Conservation (phyloP, 495 filamentous ascomycete species). For the Copromyces sp. region DNA sequence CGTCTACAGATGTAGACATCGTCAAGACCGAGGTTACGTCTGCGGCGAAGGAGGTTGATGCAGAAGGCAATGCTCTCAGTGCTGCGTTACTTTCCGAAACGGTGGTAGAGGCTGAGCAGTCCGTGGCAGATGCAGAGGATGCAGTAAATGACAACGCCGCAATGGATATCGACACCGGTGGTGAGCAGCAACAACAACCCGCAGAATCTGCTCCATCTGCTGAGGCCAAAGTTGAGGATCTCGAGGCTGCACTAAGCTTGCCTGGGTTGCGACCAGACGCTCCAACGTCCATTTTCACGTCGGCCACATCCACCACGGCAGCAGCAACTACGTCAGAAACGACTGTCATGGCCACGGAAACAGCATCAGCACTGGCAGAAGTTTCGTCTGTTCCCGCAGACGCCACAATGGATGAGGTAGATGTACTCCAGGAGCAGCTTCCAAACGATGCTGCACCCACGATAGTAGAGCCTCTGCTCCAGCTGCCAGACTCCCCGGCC, state of each 20-base stretch:
- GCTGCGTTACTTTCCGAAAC: slow-evolving; percentile 2
- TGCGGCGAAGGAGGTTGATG: slow-evolving; percentile 3
- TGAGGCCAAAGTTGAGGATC: background rate
- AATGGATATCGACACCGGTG: slow-evolving; percentile 29
- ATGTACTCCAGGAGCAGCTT: background rate
- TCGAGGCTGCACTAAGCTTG: background rate
- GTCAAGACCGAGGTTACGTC: background rate
- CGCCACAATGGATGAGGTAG: background rate
- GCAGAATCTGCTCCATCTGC: background rate
- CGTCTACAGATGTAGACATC: background rate
- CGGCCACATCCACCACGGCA: background rate
- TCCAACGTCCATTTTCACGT: background rate
- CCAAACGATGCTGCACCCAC: background rate
- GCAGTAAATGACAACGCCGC: background rate
- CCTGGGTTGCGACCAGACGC: background rate
- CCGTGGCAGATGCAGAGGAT: background rate
- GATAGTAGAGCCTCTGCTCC: background rate
- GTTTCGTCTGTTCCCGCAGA: background rate
- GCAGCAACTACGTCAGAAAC: background rate
- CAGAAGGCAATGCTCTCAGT: background rate
- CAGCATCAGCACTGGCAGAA: background rate
- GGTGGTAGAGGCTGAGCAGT: background rate
- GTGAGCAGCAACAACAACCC: background rate
- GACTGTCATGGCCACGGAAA: background rate
- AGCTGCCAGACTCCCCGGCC: slow-evolving; percentile 12